Conservation (phyloP, 345 rosid species). For the Linum usitatissimum region DNA sequence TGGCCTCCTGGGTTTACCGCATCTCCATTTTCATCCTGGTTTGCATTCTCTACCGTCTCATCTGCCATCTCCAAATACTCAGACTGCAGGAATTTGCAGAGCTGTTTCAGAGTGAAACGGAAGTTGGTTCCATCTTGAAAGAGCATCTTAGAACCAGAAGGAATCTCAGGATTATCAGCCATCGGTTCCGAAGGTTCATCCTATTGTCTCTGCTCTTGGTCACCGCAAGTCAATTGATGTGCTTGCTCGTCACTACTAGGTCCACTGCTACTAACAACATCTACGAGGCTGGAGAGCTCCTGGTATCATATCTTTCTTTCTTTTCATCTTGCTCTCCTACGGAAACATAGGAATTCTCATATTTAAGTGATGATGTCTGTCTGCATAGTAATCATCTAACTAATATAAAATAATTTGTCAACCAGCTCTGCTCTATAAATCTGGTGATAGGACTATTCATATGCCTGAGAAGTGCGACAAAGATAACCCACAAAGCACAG, state of each 20-base stretch:
- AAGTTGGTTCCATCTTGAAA: slow-evolving; percentile 47
- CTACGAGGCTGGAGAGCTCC: slow-evolving; percentile 75
- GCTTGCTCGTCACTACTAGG: slow-evolving; percentile 48
- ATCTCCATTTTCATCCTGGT: slow-evolving; percentile 54
- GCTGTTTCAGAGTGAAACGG: slow-evolving; percentile 55
- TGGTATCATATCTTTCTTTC: slow-evolving; percentile 23
- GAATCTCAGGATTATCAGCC: slow-evolving; percentile 71
- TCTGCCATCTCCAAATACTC: slow-evolving; percentile 65
- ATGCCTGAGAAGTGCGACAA: slow-evolving; percentile 89
- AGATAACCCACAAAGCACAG: slow-evolving; percentile 77
- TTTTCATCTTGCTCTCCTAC: not conserved
- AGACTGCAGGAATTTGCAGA: slow-evolving; percentile 69
- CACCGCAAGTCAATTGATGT: slow-evolving; percentile 67
- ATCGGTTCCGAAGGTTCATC: slow-evolving; percentile 62
- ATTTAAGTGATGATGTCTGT: too few species aligned
- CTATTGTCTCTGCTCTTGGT: slow-evolving; percentile 47
- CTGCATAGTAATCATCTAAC: too few species aligned
- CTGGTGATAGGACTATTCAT: slow-evolving; percentile 66
- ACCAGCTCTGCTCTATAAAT: slow-evolving; percentile 71
- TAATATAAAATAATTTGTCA: too few species aligned
- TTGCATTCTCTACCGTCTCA: slow-evolving; percentile 53
- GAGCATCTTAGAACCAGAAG: slow-evolving; percentile 62
- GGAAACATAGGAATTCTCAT: too few species aligned
- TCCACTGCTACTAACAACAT: slow-evolving; percentile 46
- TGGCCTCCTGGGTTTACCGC: slow-evolving; percentile 76